Base-by-base conservation (phyloP, 129 eudicot species). In the Apium graveolens region DNA sequence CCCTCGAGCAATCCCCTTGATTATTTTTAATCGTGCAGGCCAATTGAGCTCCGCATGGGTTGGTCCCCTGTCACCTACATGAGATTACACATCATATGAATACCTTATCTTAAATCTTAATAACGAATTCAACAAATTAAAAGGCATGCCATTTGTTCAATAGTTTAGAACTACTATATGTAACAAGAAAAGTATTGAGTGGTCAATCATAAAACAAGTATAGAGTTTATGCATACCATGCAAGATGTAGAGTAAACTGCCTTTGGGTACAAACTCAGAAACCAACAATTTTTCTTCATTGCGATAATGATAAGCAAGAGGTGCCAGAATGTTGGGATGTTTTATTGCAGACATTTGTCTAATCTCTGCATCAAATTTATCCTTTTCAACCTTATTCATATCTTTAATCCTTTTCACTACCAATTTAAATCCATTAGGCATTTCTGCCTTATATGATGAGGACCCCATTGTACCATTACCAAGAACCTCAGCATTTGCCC, bases 331-430 rank as follows among this genome's bases (percentile, higher is more conserved):
- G 70, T 91, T 93, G 13, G 55, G 84, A 82, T 93, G 98, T 5
- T 78, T 84, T 3, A 93, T 76, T 41, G 81, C 79, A 46, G 89
- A 92, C 2, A 89, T 74, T 32, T 86, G 78, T 26, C 55, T 79
- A 74, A 93, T 82, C 84, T 87, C 90, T 0, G 73, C 81, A 45
- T 91, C 87, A 69, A 93, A 91, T 9, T 76, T 85, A 4, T 89
- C 90, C 26, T 65, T 87, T 8, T 81, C 86, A 46, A 86, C 51
- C 35, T 55, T 82, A 13, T 84, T 82, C 81, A 83, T 79, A 0
- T 83, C 91, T 29, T 86, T 86, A 37, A 91, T 78, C 83, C 98
- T 80, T 79, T 90, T 95, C 37, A 95, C 97, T 42, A 86, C 97
- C 55, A 95, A 90, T 0, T 78, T 63, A 81, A 85, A 62, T 71